Evolutionary conservation across 495 filamentous ascomycete species (phyloP).

Genomic region (Aeminium ludgeri): DNA sequence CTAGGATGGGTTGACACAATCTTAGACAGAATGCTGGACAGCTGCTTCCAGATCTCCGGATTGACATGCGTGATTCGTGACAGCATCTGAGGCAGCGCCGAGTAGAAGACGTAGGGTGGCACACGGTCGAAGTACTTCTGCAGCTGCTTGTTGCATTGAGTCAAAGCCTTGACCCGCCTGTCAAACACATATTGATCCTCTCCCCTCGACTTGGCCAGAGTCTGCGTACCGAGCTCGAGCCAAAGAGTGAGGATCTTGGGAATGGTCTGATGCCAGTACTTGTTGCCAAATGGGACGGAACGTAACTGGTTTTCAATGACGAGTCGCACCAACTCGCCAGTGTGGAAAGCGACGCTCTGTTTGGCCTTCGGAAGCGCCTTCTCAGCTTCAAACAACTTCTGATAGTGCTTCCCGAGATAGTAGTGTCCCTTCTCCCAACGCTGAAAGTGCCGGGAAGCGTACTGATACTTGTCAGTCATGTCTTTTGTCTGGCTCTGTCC

Average conservation of each 20-base stretch:
- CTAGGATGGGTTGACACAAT: conserved; percentile 65
- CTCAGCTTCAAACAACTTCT: conserved; percentile 84
- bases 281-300: conserved; percentile 70
- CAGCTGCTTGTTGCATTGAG: conserved; percentile 52
- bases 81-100: conserved; percentile 78
- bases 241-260: conserved; percentile 83
- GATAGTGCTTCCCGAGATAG: conserved; percentile 92
- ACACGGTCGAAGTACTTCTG: conserved; percentile 56
- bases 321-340: conserved; percentile 69
- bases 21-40: conserved; percentile 64
- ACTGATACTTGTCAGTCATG: conserved; percentile 61
- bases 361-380: conserved; percentile 54
- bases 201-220: conserved; percentile 34
- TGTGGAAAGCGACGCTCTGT: conserved; percentile 39
- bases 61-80: conserved; percentile 82
- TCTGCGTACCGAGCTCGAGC: conserved; percentile 71
- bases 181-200: conserved; percentile 28
- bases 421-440: conserved; percentile 96
- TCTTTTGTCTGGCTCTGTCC: conserved; percentile 72
- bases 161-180: conserved; percentile 47
- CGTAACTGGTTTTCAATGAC: conserved; percentile 87
- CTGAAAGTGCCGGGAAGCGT: conserved; percentile 41
- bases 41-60: conserved; percentile 49
- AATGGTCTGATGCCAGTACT: conserved; percentile 87
- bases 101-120: conserved; percentile 82